Percentiles rank a stretch among this genome's conserved stretches.
phyloP scores from a whole-genome alignment of 2,329 filamentous ascomycete genomes.

The Emmonsia crescens region DNA sequence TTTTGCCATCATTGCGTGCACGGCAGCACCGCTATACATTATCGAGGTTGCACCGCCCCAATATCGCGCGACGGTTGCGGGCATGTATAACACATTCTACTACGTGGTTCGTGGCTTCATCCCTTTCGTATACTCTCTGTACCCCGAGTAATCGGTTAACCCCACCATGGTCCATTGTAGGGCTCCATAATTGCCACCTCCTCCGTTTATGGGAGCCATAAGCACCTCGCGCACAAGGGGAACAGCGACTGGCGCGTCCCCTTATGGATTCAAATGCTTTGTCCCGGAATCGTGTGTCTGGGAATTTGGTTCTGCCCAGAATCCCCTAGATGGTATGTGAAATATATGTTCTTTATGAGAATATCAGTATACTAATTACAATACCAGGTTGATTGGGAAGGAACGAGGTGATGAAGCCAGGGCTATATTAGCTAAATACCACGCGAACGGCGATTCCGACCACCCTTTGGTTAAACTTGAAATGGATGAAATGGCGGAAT shows the following conservation, averaged over 20 bases:
- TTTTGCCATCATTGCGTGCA: constrained; percentile 27
- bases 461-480: constrained; percentile 34
- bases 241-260: constrained; percentile 11
- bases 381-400: constrained; percentile 16
- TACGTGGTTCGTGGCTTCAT: constrained; percentile 6
- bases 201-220: constrained; percentile 9
- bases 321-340: constrained; percentile 21
- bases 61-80: constrained; percentile 20
- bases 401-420: constrained; percentile 18
- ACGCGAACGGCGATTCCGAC: constrained; percentile 32
- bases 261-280: constrained; percentile 12
- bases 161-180: not conserved
- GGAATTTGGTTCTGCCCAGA: constrained; percentile 16
- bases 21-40: constrained; percentile 20
- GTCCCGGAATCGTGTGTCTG: constrained; percentile 9
- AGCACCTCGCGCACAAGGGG: constrained; percentile 1
- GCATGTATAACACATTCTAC: constrained; percentile 20
- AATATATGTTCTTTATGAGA: not conserved
- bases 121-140: not conserved
- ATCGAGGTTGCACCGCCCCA: constrained; percentile 22
- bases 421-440: constrained; percentile 31
- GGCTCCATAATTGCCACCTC: constrained; percentile 11
- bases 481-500: constrained; percentile 32
- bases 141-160: not conserved
- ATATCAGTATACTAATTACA: not conserved